phyloP scores from a whole-genome alignment of 306 rosid species.

The Neltuma alba region DNA sequence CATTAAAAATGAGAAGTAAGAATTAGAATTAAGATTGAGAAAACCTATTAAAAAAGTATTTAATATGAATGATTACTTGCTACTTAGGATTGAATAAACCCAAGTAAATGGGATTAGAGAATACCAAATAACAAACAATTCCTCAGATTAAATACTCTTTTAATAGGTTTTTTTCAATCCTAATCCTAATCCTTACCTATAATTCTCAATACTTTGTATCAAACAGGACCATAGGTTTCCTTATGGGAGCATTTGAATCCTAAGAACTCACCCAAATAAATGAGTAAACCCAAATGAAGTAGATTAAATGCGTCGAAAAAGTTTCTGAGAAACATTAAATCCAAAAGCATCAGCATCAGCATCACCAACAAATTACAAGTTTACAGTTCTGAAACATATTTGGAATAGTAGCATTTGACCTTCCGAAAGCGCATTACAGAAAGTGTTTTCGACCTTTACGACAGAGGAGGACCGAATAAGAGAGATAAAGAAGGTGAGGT shows the following conservation, averaged over 20 bases:
- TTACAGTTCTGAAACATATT: constrained; percentile 17
- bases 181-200: too few relatives aligned
- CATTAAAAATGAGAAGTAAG: too few relatives aligned
- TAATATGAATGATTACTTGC: too few relatives aligned
- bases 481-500: neutral
- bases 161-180: too few relatives aligned
- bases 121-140: too few relatives aligned
- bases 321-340: constrained; percentile 5
- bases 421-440: neutral
- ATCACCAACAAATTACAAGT: constrained; percentile 22
- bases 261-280: neutral
- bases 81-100: too few relatives aligned
- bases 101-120: too few relatives aligned
- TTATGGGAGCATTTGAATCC: neutral
- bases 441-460: neutral
- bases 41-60: too few relatives aligned
- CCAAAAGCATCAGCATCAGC: constrained; percentile 34
- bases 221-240: too few relatives aligned
- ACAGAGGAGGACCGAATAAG: neutral
- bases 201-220: too few relatives aligned
- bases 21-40: too few relatives aligned
- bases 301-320: neutral
- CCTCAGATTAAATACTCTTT: too few relatives aligned
- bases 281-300: neutral
- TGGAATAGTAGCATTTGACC: neutral